Base-by-base conservation (phyloP, 208 protist species). In the Porcisia deanei region DNA sequence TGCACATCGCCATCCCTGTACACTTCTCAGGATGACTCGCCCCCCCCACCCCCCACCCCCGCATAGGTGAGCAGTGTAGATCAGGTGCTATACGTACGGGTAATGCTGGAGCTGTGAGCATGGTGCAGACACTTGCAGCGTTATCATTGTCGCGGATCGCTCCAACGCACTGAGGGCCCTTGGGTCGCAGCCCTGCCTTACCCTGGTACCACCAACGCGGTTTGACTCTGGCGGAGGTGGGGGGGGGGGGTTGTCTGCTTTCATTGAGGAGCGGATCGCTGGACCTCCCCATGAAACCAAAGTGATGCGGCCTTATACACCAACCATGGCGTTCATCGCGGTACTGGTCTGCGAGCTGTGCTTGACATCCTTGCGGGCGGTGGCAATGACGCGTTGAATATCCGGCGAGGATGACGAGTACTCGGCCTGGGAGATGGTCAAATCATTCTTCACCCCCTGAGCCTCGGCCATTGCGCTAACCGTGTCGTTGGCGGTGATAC, bases 401-500 rank as follows among this genome's bases (percentile, higher is more conserved):
- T 90, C 81, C 67, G 88, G 88, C 65, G 78, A 77, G 53, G 81
- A 73, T 8, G 77, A 82, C 37, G 63, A 81, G 73, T 82, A 83
- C 76, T 89, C 83, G 54, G 81, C 63, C 61, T 77, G 64, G n/a
- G 41, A 39, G 47, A 91, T 80, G 34, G 80, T 76, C 55, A 94
- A 78, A 66, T 94, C 86, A 20, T 86, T 81, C 82, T 87, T 86
- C 58, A 83, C 84, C 25, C 90, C 90, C 73, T 90, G 79, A 57
- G 77, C 83, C 83, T 91, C 91, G 53, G 87, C 88, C 72, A 92
- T 88, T 67, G 87, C 89, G 37, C 78, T 39, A 67, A 88, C 90
- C 69, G 91, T 85, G 75, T 95, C 87, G 78, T 95, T 95, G 71
- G 87, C 89, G 57, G 82, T 61, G 37, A 92, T 78, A 58, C 83